Percentiles rank a stretch among this genome's conserved stretches.
Conservation (phyloP, 2,329 filamentous ascomycete species). For the Aureobasidium lini region DNA sequence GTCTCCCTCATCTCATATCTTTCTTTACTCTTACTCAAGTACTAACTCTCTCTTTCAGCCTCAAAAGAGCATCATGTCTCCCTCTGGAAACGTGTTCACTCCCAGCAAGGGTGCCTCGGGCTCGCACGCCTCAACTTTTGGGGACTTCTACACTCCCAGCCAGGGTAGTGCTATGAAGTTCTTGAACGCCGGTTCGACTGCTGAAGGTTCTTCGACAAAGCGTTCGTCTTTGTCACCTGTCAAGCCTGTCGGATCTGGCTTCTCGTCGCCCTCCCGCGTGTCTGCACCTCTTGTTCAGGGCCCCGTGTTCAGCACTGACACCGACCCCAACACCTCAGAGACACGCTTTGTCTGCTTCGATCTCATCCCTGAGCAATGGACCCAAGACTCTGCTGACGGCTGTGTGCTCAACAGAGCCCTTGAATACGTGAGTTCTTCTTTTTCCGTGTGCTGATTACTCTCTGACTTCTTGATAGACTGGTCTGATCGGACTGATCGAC, state of each 20-base stretch:
- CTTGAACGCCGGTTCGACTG: not conserved
- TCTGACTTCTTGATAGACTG: not conserved
- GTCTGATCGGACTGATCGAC: not conserved
- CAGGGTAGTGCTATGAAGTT: not conserved
- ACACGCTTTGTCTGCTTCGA: conserved; percentile 1
- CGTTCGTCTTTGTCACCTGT: not conserved
- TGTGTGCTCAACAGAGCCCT: not conserved
- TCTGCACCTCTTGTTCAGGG: not conserved
- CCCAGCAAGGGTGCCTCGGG: not conserved
- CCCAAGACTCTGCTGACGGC: not conserved
- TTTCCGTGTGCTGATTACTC: not conserved
- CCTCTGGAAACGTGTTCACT: not conserved
- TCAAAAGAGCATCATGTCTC: not conserved
- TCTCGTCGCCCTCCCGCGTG: not conserved
- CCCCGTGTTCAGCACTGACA: conserved; percentile 7
- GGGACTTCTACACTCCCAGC: not conserved
- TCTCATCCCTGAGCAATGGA: conserved; percentile 2
- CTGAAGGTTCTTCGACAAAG: not conserved
- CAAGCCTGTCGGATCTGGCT: conserved; percentile 1
- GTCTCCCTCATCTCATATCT: not conserved
- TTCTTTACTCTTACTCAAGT: not conserved
- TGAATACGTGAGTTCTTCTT: not conserved
- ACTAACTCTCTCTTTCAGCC: not conserved
- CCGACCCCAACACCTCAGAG: not conserved
- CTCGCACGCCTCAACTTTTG: not conserved